Evolutionary conservation across 2,329 filamentous ascomycete genomes (phyloP).

Genomic region (Lasiodiplodia sp.): DNA sequence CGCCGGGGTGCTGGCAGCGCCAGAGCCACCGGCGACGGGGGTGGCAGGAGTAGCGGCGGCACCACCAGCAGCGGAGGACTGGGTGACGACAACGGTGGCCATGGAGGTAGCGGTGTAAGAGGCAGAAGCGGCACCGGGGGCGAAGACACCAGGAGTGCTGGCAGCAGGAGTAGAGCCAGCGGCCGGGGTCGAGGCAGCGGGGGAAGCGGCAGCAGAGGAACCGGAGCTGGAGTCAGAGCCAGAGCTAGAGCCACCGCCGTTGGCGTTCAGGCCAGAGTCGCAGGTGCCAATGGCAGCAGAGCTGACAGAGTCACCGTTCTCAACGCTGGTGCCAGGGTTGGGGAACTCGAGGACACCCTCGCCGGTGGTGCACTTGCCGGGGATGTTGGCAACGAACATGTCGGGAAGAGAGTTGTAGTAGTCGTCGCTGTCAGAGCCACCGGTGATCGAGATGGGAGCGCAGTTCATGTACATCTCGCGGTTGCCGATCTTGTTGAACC

Average conservation of each 20-base stretch:
- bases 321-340: slow-evolving; percentile 67
- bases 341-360: slow-evolving; percentile 68
- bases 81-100: slow-evolving; percentile 30
- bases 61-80: not conserved
- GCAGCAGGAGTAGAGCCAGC: slow-evolving; percentile 33
- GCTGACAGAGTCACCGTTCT: slow-evolving; percentile 52
- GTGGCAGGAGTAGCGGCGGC: slow-evolving; percentile 31
- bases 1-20: slow-evolving; percentile 34
- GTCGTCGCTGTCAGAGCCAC: slow-evolving; percentile 55
- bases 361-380: slow-evolving; percentile 60
- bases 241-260: slow-evolving; percentile 41
- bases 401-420: slow-evolving; percentile 70
- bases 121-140: slow-evolving; percentile 29
- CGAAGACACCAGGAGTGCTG: slow-evolving; percentile 32
- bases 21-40: slow-evolving; percentile 30
- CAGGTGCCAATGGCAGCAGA: slow-evolving; percentile 48
- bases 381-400: slow-evolving; percentile 78
- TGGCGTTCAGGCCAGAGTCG: slow-evolving; percentile 41
- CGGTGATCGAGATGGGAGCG: slow-evolving; percentile 72
- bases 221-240: slow-evolving; percentile 41
- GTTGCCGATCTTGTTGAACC: slow-evolving; percentile 93
- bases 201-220: slow-evolving; percentile 28
- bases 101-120: slow-evolving; percentile 31
- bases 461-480: slow-evolving; percentile 99
- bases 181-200: slow-evolving; percentile 32